Conservation (phyloP, 371 early-diverging fungal species). For the Batkoa obscura region DNA sequence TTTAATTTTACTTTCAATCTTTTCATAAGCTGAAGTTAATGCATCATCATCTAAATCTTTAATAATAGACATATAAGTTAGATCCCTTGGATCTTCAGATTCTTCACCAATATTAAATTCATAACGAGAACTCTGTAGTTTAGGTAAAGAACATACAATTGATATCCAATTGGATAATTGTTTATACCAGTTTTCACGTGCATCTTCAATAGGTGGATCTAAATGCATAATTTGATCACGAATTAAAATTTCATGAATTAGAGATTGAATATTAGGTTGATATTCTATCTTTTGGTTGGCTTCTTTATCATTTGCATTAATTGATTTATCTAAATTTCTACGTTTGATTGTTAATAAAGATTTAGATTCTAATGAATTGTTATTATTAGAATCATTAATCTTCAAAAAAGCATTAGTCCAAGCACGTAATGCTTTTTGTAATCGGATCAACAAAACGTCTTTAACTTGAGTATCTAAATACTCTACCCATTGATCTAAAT, state of each 20-base stretch:
- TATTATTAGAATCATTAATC: too few species aligned
- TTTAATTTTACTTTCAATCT: constrained; percentile 57
- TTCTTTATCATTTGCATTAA: constrained; percentile 18
- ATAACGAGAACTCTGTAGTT: constrained; percentile 80
- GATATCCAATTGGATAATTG: constrained; percentile 88
- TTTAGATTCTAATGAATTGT: constrained; percentile 23
- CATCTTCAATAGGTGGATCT: constrained; percentile 88
- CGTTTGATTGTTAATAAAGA: constrained; percentile 20
- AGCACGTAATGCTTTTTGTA: constrained; percentile 58
- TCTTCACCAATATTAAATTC: constrained; percentile 52
- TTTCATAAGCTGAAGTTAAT: constrained; percentile 56
- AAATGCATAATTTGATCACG: constrained; percentile 89
- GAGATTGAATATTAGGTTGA: constrained; percentile 34
- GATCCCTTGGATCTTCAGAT: constrained; percentile 28
- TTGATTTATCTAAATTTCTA: constrained; percentile 17
- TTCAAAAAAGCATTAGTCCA: constrained; percentile 60
- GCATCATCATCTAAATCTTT: constrained; percentile 49
- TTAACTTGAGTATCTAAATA: constrained; percentile 70
- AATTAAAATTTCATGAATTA: constrained; percentile 69
- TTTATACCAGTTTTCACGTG: constrained; percentile 69
- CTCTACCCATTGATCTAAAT: constrained; percentile 79
- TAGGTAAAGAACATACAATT: constrained; percentile 48
- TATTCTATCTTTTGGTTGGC: too few species aligned
- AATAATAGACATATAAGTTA: constrained; percentile 50
- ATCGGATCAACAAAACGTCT: constrained; percentile 43